These are phyloP conservation scores for Melaleuca quinquenervia DNA, from an alignment of 345 rosid species.

Conservation along the genomic window DNA sequence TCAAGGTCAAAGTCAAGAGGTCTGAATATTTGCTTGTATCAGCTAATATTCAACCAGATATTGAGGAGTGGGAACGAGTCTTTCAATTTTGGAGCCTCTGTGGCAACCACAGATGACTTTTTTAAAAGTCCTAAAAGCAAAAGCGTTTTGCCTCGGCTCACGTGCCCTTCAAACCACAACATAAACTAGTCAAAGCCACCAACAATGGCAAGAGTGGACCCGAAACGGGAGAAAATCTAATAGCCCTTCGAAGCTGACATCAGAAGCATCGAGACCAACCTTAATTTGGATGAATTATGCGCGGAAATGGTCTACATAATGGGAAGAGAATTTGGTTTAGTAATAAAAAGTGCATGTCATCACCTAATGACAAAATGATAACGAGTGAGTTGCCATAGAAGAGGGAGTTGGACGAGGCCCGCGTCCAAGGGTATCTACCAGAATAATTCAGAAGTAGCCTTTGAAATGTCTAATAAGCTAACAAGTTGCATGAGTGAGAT, in stretches of 20 bases:
- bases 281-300: background rate
- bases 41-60: background rate
- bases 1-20: conserved; percentile 1
- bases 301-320: background rate
- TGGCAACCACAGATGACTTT: background rate
- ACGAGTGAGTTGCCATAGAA: background rate
- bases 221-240: background rate
- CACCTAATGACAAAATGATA: background rate
- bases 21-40: background rate
- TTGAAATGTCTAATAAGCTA: background rate
- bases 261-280: background rate
- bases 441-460: background rate
- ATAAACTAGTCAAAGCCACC: background rate
- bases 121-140: background rate
- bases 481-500: background rate
- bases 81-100: background rate
- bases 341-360: background rate
- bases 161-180: background rate
- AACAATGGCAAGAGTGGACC: background rate
- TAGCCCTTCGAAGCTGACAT: background rate
- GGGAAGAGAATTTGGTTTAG: background rate
- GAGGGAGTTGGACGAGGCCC: background rate
- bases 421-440: background rate
- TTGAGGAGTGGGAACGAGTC: background rate
- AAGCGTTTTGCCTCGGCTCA: background rate